Evolutionary conservation across 345 rosid species (phyloP), one percentile per base, ranked within the genome.

Genomic region (Citrus inodora): DNA sequence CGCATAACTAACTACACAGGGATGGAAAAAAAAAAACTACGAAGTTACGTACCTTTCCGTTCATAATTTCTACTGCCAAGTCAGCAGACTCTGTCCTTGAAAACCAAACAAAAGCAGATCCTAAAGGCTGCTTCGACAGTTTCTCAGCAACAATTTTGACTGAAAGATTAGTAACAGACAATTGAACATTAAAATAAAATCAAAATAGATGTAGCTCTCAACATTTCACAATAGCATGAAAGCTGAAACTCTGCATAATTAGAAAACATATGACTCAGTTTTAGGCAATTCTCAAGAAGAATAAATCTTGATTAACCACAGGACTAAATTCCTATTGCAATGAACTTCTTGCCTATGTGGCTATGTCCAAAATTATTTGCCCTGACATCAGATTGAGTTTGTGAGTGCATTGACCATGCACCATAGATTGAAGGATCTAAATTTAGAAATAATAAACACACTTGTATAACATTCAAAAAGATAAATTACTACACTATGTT

Each of bases 21-120:
- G 58, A 22, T 53, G 40, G 2, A 30, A 42, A 11, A 4, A 25
- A 40, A 42, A 3, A 0, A 69, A 55, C 63, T 14, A 30, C 22
- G 11, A 60, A 24, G 53, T 55, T 64, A 14, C 46, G n/a, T 81
- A 86, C 95, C 90, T 91, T 84, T 61, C 93, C 92, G 69, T 85
- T 83, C 93, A 90, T 88, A 77, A 81, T 85, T 60, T 87, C 82
- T 25, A 80, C 89, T 40, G 92, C 90, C 73, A 82, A 30, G 67
- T 83, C 73, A 4, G 89, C 91, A 56, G 86, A 86, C 38, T 87
- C 87, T 55, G 78, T 80, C 5, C 64, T 84, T 33, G 76, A 62
- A 66, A 80, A 87, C 93, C 93, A 90, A 28, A 90, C 87, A 80
- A 83, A 90, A 14, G 86, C 95, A 75, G 79, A 88, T 64, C 92